Base-by-base conservation (phyloP, 2,329 filamentous ascomycete genomes). In the Knoxdaviesia capensis region DNA sequence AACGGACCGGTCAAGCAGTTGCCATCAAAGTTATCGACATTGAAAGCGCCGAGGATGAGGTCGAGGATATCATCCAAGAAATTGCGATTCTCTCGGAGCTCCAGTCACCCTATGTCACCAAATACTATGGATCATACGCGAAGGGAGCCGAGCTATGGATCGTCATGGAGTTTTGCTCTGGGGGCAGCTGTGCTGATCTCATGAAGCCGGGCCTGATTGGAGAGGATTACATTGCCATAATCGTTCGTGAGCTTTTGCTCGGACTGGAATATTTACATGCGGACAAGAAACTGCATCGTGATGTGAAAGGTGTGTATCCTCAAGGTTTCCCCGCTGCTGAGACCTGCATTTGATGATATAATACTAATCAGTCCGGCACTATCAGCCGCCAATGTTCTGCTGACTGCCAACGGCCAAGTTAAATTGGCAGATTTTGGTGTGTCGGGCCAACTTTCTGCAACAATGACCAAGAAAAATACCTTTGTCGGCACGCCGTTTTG, bases 381-480 rank as follows among this genome's bases (percentile, higher is more conserved):
- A 20, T 40, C 50, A 88, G 88, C 90, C 54, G 90, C 90, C 49
- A 98, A 98, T 53, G 78, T 98, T 31, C 67, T 98, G 33, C 71
- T 98, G 5, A 79, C 81, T 46, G 76, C 85, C 40, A 93, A 81
- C 55, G 90, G 90, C 3, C 90, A 96, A 62, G 88, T 98, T 51
- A 98, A 98, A 59, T 68, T 96, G 44, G 88, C 88, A 9, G 88
- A 98, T 57, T 98, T 98, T 62, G 88, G 88, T 45, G 90, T 98
- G 6, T 94, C 88, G 1, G 88, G 88, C 31, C 90, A 96, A 61
- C 70, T 96, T 28, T 92, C 88, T 7, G 88, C 88, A 6, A 98
- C 88, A 40, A 96, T 96, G 87, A 94, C 88, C 47, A 96, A 96
- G 69, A 96, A 96, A 65, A 96, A 96, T 56, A 96, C 88, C 0